Conservation (phyloP, 2,329 filamentous ascomycete genomes). For the Canariomyces notabilis region DNA sequence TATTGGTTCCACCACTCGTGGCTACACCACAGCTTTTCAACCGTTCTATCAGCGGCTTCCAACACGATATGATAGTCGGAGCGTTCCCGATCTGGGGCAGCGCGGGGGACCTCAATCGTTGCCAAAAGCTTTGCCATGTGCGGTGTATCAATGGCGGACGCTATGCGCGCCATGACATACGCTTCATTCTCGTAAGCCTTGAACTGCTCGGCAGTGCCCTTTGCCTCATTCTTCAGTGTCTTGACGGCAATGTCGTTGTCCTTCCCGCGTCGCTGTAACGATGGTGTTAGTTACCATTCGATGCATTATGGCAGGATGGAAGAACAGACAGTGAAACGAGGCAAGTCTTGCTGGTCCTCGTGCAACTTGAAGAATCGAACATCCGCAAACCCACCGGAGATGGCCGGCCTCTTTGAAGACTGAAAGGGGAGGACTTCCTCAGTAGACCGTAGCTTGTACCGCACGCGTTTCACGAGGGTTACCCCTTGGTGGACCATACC, state of each 20-base stretch:
- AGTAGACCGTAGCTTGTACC: not conserved
- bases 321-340: conserved; percentile 1
- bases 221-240: conserved; percentile 1
- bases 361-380: conserved; percentile 4
- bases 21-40: conserved; percentile 1
- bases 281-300: not conserved
- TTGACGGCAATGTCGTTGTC: conserved; percentile 4
- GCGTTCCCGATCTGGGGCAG: not conserved
- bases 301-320: no score
- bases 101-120: conserved; percentile 1
- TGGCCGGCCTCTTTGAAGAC: not conserved
- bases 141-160: not conserved
- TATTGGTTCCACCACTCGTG: not conserved
- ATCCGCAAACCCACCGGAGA: not conserved
- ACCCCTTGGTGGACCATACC: not conserved
- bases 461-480: not conserved
- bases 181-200: not conserved
- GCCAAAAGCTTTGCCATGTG: conserved; percentile 4
- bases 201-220: not conserved
- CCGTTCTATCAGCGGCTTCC: conserved; percentile 1
- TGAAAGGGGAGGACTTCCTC: not conserved
- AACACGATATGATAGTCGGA: conserved; percentile 3
- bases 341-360: conserved; percentile 3
- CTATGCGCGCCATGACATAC: conserved; percentile 1
- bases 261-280: not conserved